phyloP scores from a whole-genome alignment of 2,329 filamentous ascomycete species.

The Trichoderma atrobrunneum region DNA sequence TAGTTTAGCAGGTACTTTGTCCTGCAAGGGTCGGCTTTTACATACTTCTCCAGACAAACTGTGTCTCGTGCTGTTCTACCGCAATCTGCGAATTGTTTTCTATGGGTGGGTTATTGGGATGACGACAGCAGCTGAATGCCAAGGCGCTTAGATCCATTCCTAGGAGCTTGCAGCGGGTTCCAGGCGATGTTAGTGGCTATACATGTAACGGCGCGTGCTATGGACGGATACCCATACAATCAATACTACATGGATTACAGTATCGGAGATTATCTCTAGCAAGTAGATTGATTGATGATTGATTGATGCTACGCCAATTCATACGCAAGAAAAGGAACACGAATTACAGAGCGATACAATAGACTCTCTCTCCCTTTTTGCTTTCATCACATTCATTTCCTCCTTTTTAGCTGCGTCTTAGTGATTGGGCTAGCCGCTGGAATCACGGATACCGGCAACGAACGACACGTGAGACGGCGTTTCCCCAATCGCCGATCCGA shows the following conservation, averaged over 20 bases:
- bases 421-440: neutral
- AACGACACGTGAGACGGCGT: neutral
- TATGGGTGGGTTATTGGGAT: neutral
- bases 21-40: neutral
- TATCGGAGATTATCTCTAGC: neutral
- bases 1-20: neutral
- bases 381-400: neutral
- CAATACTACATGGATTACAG: neutral
- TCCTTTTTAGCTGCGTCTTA: neutral
- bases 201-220: too few species aligned
- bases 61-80: neutral
- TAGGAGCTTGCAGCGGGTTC: neutral
- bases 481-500: slow-evolving; percentile 3
- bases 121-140: slow-evolving; percentile 13
- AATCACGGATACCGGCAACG: slow-evolving; percentile 4
- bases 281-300: neutral
- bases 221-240: too few species aligned
- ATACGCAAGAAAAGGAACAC: neutral
- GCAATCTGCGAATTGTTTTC: neutral
- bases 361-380: neutral
- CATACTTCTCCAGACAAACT: neutral
- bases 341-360: neutral
- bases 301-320: neutral
- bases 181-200: too few species aligned
- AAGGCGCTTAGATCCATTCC: neutral